Evolutionary conservation across 169 alveolate species (phyloP), one percentile per base, ranked within the genome.

Genomic region (Besnoitia besnoiti): DNA sequence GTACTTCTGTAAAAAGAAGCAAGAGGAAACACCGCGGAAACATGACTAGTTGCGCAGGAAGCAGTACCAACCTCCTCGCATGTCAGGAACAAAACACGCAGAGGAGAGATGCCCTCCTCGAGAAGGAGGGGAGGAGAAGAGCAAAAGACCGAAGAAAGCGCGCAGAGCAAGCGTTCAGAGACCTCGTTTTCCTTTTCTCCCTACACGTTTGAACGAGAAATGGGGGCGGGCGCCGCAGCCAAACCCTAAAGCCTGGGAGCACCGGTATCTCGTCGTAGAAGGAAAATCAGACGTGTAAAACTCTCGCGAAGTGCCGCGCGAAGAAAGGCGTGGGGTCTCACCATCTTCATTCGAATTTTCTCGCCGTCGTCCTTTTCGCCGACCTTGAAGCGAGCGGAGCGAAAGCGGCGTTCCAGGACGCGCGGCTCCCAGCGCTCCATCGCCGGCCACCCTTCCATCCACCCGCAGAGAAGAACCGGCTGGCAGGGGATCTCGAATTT

Each of bases 371-470:
- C 92, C 37, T 76, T 59, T 55, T 92, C 92, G 35, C 92, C 92
- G 42, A 92, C 92, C 51, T 92, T 92, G 85, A 92, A 85, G 33
- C 79, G 47, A 12, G 88, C 91, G 35, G 85, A 35, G 21, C 79
- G 37, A 44, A 85, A 85, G 39, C 33, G 27, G 47, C 87, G 50
- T 0, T 76, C 89, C 12, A 92, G 75, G 2, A 4, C 42, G 44
- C 40, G 62, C 1, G 75, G 61, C 30, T 50, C 80, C 92, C 92
- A 92, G 35, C 79, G 67, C 55, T 62, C 39, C 91, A 79, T 89
- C 33, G 93, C 95, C 21, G 95, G 95, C 95, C 95, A 93, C 0
- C 79, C 95, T 51, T 88, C 93, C 89, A 93, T 93, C 93, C 93
- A 89, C 0, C 95, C 95, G 51, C 85, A 39, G 37, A 93, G 88